These are phyloP conservation scores for Physcomitrellopsis africana DNA, from an alignment of 225 moss, liverwort and hornwort species.

Conservation along the genomic window DNA sequence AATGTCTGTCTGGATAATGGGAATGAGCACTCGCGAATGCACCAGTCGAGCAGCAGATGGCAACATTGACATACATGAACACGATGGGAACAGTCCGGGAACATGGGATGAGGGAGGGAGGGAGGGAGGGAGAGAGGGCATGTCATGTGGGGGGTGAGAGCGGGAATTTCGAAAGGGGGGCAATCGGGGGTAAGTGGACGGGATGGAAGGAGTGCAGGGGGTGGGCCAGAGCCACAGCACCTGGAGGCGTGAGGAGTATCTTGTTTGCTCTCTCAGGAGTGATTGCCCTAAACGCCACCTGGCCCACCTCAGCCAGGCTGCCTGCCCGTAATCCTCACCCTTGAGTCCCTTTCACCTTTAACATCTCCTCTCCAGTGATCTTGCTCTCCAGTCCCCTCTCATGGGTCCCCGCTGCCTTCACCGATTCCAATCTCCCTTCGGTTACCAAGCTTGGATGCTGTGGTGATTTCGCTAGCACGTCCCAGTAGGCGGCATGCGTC, in stretches of 20 bases:
- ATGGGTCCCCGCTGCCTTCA: not conserved
- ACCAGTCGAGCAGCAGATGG: too few species aligned
- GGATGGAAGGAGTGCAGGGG: not conserved
- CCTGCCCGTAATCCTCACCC: not conserved
- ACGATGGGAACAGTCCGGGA: too few species aligned
- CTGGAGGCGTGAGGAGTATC: constrained; percentile 54
- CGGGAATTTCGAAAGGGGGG: constrained; percentile 16
- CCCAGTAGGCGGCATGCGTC: too few species aligned
- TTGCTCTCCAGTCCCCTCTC: not conserved
- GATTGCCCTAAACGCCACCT: constrained; percentile 35
- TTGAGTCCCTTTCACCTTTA: not conserved
- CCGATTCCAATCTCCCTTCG: not conserved
- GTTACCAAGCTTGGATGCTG: too few species aligned
- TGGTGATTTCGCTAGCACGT: too few species aligned
- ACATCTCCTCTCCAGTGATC: not conserved
- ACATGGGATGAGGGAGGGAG: too few species aligned
- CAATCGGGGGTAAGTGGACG: not conserved
- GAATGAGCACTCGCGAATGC: too few species aligned
- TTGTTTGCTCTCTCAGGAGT: constrained; percentile 20
- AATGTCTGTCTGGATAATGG: too few species aligned
- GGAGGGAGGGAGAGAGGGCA: not conserved
- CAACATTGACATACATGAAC: too few species aligned
- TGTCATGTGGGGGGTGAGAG: too few species aligned
- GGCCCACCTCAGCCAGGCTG: not conserved
- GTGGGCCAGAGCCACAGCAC: constrained; percentile 44